These are phyloP conservation scores for Paraphysoderma sedebokerense DNA, from an alignment of 371 early-diverging fungal genomes.

Conservation along the genomic window DNA sequence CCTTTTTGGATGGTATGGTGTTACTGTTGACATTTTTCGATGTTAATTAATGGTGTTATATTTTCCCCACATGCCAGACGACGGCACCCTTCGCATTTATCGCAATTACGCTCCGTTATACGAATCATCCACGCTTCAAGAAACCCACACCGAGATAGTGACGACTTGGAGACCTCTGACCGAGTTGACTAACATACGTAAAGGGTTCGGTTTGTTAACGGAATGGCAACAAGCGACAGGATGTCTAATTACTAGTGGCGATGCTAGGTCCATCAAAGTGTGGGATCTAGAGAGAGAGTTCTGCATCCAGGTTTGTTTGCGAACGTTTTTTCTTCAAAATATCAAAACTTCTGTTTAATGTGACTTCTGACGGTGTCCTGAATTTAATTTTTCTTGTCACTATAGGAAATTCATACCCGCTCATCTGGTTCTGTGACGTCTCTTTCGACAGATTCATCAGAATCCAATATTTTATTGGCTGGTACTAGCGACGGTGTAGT, in stretches of 20 bases:
- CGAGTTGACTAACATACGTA: constrained; percentile 36
- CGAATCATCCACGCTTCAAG: neutral
- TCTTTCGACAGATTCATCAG: constrained; percentile 44
- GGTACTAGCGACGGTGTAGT: constrained; percentile 69
- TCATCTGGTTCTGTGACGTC: constrained; percentile 43
- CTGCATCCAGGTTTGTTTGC: constrained; percentile 34
- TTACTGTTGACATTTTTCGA: neutral
- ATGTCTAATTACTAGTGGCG: constrained; percentile 50
- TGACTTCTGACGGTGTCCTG: neutral
- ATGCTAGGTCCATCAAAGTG: constrained; percentile 44
- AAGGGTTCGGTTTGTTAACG: constrained; percentile 40
- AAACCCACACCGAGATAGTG: constrained; percentile 27
- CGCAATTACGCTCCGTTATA: constrained; percentile 34
- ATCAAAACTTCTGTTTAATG: neutral
- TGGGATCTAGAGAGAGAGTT: constrained; percentile 75
- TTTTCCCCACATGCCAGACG: too few species aligned
- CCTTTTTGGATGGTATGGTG: neutral
- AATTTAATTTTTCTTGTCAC: constrained; percentile 1
- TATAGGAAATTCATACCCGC: constrained; percentile 50
- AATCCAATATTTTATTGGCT: constrained; percentile 49
- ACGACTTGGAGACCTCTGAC: constrained; percentile 59
- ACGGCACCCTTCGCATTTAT: constrained; percentile 60
- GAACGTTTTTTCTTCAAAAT: constrained; percentile 1
- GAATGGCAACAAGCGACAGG: constrained; percentile 71
- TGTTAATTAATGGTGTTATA: neutral